Base-by-base conservation (phyloP, 345 rosid species). In the Populus ilicifolia region DNA sequence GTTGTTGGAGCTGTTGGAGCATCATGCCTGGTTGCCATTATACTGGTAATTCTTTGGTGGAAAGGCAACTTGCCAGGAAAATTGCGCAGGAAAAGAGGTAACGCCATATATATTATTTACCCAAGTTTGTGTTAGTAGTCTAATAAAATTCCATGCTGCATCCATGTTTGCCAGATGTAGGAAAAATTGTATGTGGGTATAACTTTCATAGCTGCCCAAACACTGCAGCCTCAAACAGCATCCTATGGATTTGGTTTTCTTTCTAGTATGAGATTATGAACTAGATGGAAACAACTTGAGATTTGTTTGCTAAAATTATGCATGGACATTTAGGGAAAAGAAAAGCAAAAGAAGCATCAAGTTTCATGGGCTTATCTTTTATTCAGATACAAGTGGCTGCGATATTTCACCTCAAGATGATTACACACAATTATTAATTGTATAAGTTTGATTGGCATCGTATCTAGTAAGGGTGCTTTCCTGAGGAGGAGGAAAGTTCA, bases 1-100 rank as follows among this genome's bases (percentile, higher is more conserved):
- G 33, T 70, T 8, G 64, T 23, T 12, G 80, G 78, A 70, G 78
- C 56, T 39, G 21, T 81, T 77, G 84, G 79, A 70, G 79, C 73
- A 30, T 39, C 23, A 4, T 67, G 81, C 69, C 69, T 81, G 48
- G 21, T 63, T 50, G 30, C 75, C 70, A 18, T 78, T 63, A 35
- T 75, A 23, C 68, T 78, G 39, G 79, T 76, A 64, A 50, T 64
- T 50, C 80, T 81, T 54, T 81, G 78, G 79, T 73, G 80, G 75
- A 81, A 43, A 65, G 75, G 76, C 17, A 70, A 52, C 71, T 38
- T 81, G 12, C 73, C 64, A 23, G 68, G 69, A 70, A 81, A 78
- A 29, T 50, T 56, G 59, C 17, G 46, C 48, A 74, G 62, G 20
- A 10, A 33, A 62, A 78, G 64, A 74, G 81, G 84, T 81, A 74